Percentiles rank a stretch among this genome's conserved stretches.
phyloP scores from a whole-genome alignment of 2,329 filamentous ascomycete genomes.

The Trichoderma semiorbis region DNA sequence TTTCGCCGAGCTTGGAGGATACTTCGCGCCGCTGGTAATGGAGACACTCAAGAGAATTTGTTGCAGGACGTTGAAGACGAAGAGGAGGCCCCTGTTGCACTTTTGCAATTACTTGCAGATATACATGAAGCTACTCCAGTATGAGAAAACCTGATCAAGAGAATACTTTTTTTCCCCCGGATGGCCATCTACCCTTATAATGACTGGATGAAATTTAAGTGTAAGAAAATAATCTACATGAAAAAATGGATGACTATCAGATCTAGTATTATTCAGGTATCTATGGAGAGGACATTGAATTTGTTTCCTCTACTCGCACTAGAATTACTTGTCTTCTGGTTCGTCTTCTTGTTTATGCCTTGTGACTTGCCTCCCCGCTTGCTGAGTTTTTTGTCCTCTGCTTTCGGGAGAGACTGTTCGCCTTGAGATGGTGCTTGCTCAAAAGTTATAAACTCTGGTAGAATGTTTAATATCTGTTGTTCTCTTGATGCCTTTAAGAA shows the following conservation, averaged over 20 bases:
- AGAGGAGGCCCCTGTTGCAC: slow-evolving; percentile 24
- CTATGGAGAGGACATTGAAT: slow-evolving; percentile 19
- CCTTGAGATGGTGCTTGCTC: background rate
- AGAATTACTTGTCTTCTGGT: background rate
- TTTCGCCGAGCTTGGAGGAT: slow-evolving; percentile 78
- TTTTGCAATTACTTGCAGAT: slow-evolving; percentile 31
- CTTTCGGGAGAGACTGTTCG: background rate
- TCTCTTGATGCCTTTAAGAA: slow-evolving; percentile 23
- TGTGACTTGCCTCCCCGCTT: background rate
- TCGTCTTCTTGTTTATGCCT: background rate
- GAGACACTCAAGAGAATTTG: slow-evolving; percentile 44
- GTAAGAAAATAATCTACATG: too few species aligned
- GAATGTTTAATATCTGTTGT: slow-evolving; percentile 7
- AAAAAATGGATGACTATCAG: background rate
- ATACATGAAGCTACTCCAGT: slow-evolving; percentile 31
- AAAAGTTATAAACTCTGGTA: slow-evolving; percentile 24
- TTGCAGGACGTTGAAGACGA: slow-evolving; percentile 46
- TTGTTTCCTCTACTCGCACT: slow-evolving; percentile 7
- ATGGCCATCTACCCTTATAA: too few species aligned
- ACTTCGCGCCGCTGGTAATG: slow-evolving; percentile 52
- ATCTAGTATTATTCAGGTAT: background rate
- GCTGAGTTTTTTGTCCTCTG: background rate
- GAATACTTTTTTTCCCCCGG: too few species aligned
- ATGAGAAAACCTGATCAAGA: background rate
- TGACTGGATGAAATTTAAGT: too few species aligned